phyloP scores from a whole-genome alignment of 768 basidiomycete genomes.

The Cystobasidium tubakii region DNA sequence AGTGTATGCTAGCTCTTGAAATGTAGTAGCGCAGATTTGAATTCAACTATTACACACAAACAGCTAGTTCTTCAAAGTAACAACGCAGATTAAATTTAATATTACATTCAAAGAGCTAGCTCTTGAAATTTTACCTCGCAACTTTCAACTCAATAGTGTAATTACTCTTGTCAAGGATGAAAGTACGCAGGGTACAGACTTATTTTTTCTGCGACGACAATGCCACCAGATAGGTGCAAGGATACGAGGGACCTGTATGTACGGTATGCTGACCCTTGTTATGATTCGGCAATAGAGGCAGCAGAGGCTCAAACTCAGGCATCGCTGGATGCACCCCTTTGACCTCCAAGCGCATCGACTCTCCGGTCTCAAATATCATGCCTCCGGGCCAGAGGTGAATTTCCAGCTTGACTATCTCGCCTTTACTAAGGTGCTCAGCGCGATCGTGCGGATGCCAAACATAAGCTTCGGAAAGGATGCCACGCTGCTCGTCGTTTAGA shows the following conservation, averaged over 20 bases:
- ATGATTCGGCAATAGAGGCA: not conserved
- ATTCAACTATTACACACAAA: too few species aligned
- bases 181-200: too few species aligned
- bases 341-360: not conserved
- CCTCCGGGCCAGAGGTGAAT: not conserved
- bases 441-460: slow-evolving; percentile 2
- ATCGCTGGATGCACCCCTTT: not conserved
- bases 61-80: too few species aligned
- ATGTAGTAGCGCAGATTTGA: too few species aligned
- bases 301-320: slow-evolving; percentile 11
- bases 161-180: too few species aligned
- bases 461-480: not conserved
- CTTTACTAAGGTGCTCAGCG: not conserved
- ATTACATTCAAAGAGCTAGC: too few species aligned
- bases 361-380: not conserved
- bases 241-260: not conserved
- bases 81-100: too few species aligned
- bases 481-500: not conserved
- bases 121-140: too few species aligned
- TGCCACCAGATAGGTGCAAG: not conserved
- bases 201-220: not conserved
- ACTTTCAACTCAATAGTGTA: too few species aligned
- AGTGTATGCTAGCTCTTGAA: too few species aligned
- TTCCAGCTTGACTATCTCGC: not conserved
- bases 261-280: not conserved